phyloP scores from a whole-genome alignment of 768 basidiomycete genomes.

The Rhizopogon roseolus region DNA sequence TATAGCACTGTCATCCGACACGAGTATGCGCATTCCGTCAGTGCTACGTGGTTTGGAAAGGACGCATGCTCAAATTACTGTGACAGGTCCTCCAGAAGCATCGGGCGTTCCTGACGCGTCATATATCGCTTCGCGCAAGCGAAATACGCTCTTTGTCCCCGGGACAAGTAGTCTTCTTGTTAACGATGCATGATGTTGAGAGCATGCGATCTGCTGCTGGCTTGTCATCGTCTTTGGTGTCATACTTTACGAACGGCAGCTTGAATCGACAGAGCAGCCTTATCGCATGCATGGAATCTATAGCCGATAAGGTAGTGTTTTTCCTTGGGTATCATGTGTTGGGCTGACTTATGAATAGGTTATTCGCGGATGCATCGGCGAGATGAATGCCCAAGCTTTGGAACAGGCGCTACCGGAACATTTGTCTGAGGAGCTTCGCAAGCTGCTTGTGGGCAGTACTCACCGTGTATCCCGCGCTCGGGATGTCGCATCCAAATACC shows the following conservation, averaged over 20 bases:
- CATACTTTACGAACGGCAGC: slow-evolving; percentile 85
- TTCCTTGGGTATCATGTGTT: not conserved
- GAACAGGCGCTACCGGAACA: slow-evolving; percentile 70
- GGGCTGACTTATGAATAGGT: slow-evolving; percentile 45
- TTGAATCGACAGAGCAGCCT: slow-evolving; percentile 69
- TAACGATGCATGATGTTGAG: slow-evolving; percentile 86
- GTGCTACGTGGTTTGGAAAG: slow-evolving; percentile 13
- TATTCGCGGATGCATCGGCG: slow-evolving; percentile 67
- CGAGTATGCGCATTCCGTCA: slow-evolving; percentile 74
- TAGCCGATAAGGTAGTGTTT: slow-evolving; percentile 71
- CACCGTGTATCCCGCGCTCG: slow-evolving; percentile 81
- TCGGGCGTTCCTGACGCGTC: slow-evolving; percentile 54
- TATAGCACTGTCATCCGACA: slow-evolving; percentile 88
- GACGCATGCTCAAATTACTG: slow-evolving; percentile 3
- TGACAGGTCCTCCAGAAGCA: slow-evolving; percentile 67
- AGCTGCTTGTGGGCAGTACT: slow-evolving; percentile 73
- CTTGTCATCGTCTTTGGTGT: slow-evolving; percentile 73
- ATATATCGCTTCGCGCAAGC: slow-evolving; percentile 58
- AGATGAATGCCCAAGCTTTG: slow-evolving; percentile 69
- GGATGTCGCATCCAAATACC: slow-evolving; percentile 76
- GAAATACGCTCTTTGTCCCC: slow-evolving; percentile 74
- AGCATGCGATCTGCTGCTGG: slow-evolving; percentile 78
- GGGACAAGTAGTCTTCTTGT: slow-evolving; percentile 81
- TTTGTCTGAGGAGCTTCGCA: slow-evolving; percentile 69
- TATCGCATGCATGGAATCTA: slow-evolving; percentile 74